Conservation (phyloP, 768 basidiomycete species). For the Kwoniella pini region DNA sequence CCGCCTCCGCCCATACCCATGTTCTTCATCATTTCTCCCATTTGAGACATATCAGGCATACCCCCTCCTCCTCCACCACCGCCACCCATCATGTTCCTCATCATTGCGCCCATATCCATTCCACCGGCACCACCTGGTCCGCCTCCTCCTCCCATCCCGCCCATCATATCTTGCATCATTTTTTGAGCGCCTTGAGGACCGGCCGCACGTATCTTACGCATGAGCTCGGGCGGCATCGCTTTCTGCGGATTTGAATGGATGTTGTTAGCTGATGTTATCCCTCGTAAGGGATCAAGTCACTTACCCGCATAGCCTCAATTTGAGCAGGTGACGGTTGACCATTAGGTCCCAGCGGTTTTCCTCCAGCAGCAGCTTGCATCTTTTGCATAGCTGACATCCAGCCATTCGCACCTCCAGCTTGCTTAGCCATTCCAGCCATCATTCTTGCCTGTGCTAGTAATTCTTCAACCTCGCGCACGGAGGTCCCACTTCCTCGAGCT, state of each 20-base stretch:
- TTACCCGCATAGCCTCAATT: conserved; percentile 88
- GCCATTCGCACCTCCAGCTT: conserved; percentile 95
- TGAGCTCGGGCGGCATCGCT: conserved; percentile 90
- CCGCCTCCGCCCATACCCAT: conserved; percentile 25
- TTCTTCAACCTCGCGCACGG: conserved; percentile 97
- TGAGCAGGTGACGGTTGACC: conserved; percentile 91
- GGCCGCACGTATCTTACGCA: conserved; percentile 72
- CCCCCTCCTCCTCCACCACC: conserved; percentile 61
- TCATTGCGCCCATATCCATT: conserved; percentile 62
- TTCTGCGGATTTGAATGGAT: conserved; percentile 65
- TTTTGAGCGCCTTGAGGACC: conserved; percentile 69
- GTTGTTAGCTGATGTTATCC: too few species aligned
- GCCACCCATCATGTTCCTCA: conserved; percentile 85
- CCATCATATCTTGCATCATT: conserved; percentile 70
- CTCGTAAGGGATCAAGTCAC: conserved; percentile 39
- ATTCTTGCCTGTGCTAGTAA: conserved; percentile 92
- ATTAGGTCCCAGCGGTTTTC: conserved; percentile 79
- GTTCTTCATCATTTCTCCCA: conserved; percentile 67
- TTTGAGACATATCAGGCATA: conserved; percentile 88
- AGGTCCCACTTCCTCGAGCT: conserved; percentile 89
- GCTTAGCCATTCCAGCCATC: conserved; percentile 99
- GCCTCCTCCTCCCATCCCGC: conserved; percentile 38
- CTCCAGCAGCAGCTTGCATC: conserved; percentile 82
- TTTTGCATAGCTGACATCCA: conserved; percentile 91
- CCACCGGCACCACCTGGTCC: conserved; percentile 35